Base-by-base conservation (phyloP, 208 protist species). In the Leishmania mexicana region DNA sequence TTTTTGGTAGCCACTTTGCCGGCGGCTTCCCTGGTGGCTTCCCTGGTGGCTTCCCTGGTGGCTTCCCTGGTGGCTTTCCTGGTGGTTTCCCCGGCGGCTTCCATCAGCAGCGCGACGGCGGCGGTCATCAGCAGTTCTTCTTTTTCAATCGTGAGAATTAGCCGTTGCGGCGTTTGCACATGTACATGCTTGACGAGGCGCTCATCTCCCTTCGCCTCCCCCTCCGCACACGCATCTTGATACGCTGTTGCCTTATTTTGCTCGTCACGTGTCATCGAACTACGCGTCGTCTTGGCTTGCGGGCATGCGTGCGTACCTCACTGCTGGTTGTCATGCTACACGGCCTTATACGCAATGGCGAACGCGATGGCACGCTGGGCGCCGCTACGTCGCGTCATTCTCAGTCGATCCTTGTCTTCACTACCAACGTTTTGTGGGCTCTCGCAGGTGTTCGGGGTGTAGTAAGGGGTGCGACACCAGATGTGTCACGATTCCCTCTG, bases 101-200 rank as follows among this genome's bases (percentile, higher is more conserved):
- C 53, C 86, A 76, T 3, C 79, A 86, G 38, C 80, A 81, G 42
- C 79, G 77, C 24, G 76, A 78, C 47, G 86, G 88, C 51, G 77
- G 75, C 19, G 83, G 81, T 65, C 73, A 86, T 28, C 75, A 87
- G 15, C 87, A 93, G 72, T 91, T 90, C 47, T 94, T 91, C 77
- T 94, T 90, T 65, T 85, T 88, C 60, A 57, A 83, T 11, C 35
- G 57, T 40, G 72, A n/a, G 17, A 7, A 21, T 42, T 70, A 40
- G 53, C 24, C 2, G 0, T 21, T 67, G 24, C 35, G 2, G 54
- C 8, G 10, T 35, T 65, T 3, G 54, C 7, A 38, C 17, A n/a
- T 51, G 47, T 42, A 40, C n/a, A 15, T 35, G 42, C n/a, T 75
- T 74, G 11, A 24, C 28, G 6, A 31, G 17, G 57, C 31, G 24